These are phyloP conservation scores for Lippia alba DNA, from an alignment of 305 asterid genomes.

Conservation along the genomic window DNA sequence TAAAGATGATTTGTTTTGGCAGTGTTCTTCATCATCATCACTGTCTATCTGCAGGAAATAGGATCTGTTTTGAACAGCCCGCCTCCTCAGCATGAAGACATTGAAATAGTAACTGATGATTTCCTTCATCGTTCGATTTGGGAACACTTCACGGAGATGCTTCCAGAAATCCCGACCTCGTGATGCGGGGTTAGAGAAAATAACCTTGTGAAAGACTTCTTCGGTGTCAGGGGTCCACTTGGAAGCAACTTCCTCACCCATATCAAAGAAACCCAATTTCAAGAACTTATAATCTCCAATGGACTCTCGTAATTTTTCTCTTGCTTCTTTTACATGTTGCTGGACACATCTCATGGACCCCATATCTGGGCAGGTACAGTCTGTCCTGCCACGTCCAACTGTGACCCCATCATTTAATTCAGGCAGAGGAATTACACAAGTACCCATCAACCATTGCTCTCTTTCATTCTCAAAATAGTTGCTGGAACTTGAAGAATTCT, in stretches of 20 bases:
- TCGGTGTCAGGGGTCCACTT: constrained; percentile 70
- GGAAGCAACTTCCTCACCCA: constrained; percentile 73
- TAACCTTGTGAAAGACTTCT: constrained; percentile 54
- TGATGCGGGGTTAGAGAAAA: constrained; percentile 60
- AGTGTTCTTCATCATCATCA: constrained; percentile 75
- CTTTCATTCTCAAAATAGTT: constrained; percentile 30
- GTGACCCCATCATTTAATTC: constrained; percentile 29
- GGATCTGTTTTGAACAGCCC: constrained; percentile 76
- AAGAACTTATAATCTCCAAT: constrained; percentile 56
- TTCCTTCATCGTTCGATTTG: constrained; percentile 62
- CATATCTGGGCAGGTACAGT: constrained; percentile 59
- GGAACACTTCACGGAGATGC: constrained; percentile 52
- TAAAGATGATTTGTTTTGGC: not conserved
- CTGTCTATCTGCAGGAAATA: constrained; percentile 63
- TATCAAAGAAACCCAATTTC: constrained; percentile 64
- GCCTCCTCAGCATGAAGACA: constrained; percentile 68
- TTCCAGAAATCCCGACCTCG: constrained; percentile 68
- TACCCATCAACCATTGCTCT: constrained; percentile 45
- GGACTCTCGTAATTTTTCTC: constrained; percentile 51
- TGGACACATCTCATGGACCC: constrained; percentile 76
- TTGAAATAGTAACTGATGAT: constrained; percentile 80
- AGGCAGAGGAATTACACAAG: constrained; percentile 45
- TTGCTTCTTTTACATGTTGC: constrained; percentile 72
- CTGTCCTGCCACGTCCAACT: constrained; percentile 53
- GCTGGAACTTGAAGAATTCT: constrained; percentile 27